Percentiles rank a stretch among this genome's conserved stretches.
These are phyloP conservation scores for Alternaria alternata DNA, from an alignment of 2,329 filamentous ascomycete species.

Conservation along the genomic window DNA sequence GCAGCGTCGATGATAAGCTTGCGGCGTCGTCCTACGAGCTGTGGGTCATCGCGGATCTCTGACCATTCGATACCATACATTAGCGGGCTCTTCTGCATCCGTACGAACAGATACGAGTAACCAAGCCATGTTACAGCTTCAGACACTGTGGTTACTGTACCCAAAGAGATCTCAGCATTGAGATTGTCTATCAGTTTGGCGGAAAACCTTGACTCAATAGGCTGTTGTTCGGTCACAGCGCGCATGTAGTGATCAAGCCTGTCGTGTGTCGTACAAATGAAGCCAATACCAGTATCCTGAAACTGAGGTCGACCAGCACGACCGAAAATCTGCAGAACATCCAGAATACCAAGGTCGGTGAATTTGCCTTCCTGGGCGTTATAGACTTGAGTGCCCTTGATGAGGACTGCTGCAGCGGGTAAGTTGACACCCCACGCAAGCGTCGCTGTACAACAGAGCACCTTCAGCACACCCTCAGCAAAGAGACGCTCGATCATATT, in stretches of 20 bases:
- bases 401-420: slow-evolving; percentile 93
- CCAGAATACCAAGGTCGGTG: slow-evolving; percentile 92
- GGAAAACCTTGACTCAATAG: slow-evolving; percentile 97
- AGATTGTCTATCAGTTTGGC: slow-evolving; percentile 94
- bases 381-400: slow-evolving; percentile 98
- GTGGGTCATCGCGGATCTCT: slow-evolving; percentile 87
- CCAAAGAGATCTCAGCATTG: slow-evolving; percentile 92
- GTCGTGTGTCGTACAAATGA: slow-evolving; percentile 97
- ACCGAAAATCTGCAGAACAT: slow-evolving; percentile 97
- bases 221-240: slow-evolving; percentile 93
- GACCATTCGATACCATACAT: slow-evolving; percentile 95
- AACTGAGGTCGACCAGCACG: slow-evolving; percentile 98
- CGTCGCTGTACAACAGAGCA: slow-evolving; percentile 97
- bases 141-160: slow-evolving; percentile 91
- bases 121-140: slow-evolving; percentile 98
- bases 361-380: slow-evolving; percentile 97
- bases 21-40: slow-evolving; percentile 82
- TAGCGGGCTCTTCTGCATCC: slow-evolving; percentile 91
- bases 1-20: slow-evolving; percentile 90
- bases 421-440: slow-evolving; percentile 99
- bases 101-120: slow-evolving; percentile 96
- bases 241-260: slow-evolving; percentile 90
- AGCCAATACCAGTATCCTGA: slow-evolving; percentile 95
- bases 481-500: slow-evolving; percentile 97
- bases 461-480: slow-evolving; percentile 88